A percentile compares a stretch with the other conserved stretches of the same genome.
These are phyloP conservation scores for Globisporangium carolinianum DNA, from an alignment of 352 stramenopile species.

Conservation along the genomic window DNA sequence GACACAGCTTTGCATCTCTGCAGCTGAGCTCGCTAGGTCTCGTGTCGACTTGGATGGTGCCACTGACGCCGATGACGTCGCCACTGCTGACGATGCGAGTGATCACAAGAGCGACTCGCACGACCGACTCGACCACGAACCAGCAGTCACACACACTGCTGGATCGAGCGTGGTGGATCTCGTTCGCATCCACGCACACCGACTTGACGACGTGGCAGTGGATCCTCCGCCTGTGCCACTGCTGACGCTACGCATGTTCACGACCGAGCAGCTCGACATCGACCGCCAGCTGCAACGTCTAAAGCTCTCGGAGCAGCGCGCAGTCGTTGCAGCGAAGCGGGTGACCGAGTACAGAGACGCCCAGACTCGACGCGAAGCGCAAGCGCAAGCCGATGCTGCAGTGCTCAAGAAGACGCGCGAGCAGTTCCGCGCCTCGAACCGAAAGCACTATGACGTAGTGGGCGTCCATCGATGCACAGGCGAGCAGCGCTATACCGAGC, in stretches of 20 bases:
- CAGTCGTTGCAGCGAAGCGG: conserved; percentile 7
- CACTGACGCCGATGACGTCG: too few relatives aligned
- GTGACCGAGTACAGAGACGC: conserved; percentile 3
- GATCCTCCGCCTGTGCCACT: not conserved
- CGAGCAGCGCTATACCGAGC: conserved; percentile 26
- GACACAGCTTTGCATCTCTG: not conserved
- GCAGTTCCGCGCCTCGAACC: conserved; percentile 23
- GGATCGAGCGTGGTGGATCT: not conserved
- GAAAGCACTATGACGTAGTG: conserved; percentile 33
- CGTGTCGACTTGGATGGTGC: not conserved
- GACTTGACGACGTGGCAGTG: not conserved
- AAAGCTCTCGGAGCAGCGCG: conserved; percentile 3
- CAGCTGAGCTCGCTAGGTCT: not conserved
- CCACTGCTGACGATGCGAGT: too few relatives aligned
- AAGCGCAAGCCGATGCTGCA: conserved; percentile 8
- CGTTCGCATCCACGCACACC: conserved; percentile 6
- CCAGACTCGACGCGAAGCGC: conserved; percentile 6
- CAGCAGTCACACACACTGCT: not conserved
- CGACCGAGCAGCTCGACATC: not conserved
- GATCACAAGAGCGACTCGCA: not conserved
- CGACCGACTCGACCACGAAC: not conserved
- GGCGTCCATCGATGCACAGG: conserved; percentile 29
- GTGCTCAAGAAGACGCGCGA: conserved; percentile 16
- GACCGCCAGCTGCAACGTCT: not conserved
- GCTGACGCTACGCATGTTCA: not conserved